phyloP scores from a whole-genome alignment of 768 basidiomycete genomes.

The Guyanaporus albipodus region DNA sequence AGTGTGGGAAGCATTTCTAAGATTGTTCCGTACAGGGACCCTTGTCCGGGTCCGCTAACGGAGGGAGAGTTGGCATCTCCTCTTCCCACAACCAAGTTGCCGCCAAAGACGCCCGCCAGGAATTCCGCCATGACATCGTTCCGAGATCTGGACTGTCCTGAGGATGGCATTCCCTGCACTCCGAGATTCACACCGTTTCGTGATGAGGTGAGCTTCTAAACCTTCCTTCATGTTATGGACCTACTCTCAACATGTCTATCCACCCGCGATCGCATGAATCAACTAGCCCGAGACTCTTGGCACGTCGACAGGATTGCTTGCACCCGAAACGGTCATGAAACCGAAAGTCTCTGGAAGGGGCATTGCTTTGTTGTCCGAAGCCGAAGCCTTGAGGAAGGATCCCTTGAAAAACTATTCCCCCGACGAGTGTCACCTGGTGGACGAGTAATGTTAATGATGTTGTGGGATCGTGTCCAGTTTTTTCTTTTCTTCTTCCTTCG shows the following conservation, averaged over 20 bases:
- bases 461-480: background rate
- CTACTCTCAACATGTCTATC: slow-evolving; percentile 6
- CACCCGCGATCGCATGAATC: slow-evolving; percentile 3
- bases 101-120: slow-evolving; percentile 34
- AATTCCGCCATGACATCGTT: slow-evolving; percentile 37
- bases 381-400: slow-evolving; percentile 74
- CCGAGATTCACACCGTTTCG: slow-evolving; percentile 68
- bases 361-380: slow-evolving; percentile 51
- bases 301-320: slow-evolving; percentile 27
- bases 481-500: slow-evolving; percentile 11
- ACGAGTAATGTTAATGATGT: slow-evolving; percentile 16
- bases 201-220: slow-evolving; percentile 55
- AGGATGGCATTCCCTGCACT: slow-evolving; percentile 38
- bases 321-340: slow-evolving; percentile 65
- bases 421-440: slow-evolving; percentile 19
- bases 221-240: slow-evolving; percentile 4
- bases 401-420: slow-evolving; percentile 73
- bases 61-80: slow-evolving; percentile 22
- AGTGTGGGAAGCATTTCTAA: slow-evolving; percentile 40
- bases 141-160: slow-evolving; percentile 31
- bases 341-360: slow-evolving; percentile 48
- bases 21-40: slow-evolving; percentile 65
- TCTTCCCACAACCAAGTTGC: slow-evolving; percentile 31
- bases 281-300: slow-evolving; percentile 22
- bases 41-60: slow-evolving; percentile 40